Evolutionary conservation across 306 rosid genomes (phyloP).

Genomic region (Elaeagnus macrophylla): DNA sequence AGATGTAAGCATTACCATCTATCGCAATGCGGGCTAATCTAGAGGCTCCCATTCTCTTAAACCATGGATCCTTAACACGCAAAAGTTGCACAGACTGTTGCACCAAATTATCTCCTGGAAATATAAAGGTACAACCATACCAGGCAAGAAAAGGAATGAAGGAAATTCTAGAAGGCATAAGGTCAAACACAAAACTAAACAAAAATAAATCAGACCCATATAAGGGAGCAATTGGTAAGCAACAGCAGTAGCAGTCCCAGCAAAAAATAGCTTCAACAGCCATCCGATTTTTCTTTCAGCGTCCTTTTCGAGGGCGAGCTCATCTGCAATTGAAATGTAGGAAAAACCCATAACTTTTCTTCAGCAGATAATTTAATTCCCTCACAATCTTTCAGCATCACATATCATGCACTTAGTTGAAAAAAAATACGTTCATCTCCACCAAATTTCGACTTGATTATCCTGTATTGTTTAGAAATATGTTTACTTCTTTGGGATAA

Average conservation of each 20-base stretch:
- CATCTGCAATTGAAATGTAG: slow-evolving; percentile 41
- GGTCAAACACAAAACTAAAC: neutral
- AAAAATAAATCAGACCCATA: slow-evolving; percentile 37
- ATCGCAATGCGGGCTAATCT: slow-evolving; percentile 73
- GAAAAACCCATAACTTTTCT: neutral
- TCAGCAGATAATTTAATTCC: neutral
- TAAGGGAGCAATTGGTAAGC: slow-evolving; percentile 87
- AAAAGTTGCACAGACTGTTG: slow-evolving; percentile 85
- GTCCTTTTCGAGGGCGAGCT: slow-evolving; percentile 50
- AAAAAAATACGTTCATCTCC: too few species aligned
- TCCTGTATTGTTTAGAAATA: neutral
- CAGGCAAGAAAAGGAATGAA: slow-evolving; percentile 17
- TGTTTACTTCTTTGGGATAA: too few species aligned
- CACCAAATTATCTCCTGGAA: slow-evolving; percentile 74
- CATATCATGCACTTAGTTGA: too few species aligned
- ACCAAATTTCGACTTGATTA: neutral
- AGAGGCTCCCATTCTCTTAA: slow-evolving; percentile 93
- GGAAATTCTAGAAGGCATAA: neutral
- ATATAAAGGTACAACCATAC: slow-evolving; percentile 10
- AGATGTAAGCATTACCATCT: slow-evolving; percentile 47
- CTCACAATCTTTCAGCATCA: neutral
- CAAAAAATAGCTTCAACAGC: slow-evolving; percentile 70
- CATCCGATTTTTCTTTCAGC: slow-evolving; percentile 82
- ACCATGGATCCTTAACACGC: slow-evolving; percentile 83
- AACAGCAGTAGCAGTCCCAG: slow-evolving; percentile 51